Base-by-base conservation (phyloP, 2,329 filamentous ascomycete species). In the Colletotrichum destructivum region DNA sequence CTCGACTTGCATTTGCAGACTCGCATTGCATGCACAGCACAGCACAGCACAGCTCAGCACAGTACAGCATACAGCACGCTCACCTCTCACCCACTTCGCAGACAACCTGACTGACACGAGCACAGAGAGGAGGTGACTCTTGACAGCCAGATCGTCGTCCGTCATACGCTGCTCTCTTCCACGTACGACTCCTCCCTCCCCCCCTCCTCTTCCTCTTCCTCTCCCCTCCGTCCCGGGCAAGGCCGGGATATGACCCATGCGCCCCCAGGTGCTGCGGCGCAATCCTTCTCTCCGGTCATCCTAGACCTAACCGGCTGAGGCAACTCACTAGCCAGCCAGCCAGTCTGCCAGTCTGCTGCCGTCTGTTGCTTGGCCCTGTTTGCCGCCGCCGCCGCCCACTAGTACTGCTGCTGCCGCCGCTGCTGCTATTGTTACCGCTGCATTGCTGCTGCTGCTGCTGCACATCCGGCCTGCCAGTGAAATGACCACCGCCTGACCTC, bases 401-500 rank as follows among this genome's bases (percentile, higher is more conserved):
- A 31, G 6, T 31, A 8, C 31, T 31, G 31, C 31, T 31, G 26
- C 26, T 26, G 26, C 26, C 26, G 26, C 26, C 4, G 26, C 26
- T 26, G 26, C 3, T 26, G 26, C 26, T 26, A 26, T 26, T 26
- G 26, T 26, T 26, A 26, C 26, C 26, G 4, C 31, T 31, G 31
- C 31, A 8, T 8, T 9, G 7, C 31, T 31, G 23, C 55, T 54
- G 57, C 56, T 62, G 57, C 59, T 59, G 56, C 38, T 69, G 65
- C 59, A 69, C 66, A 52, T 54, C 65, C 65, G 46, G 31, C 47
- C n/a, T 52, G 16, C 40, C 38, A 55, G 59, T 72, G 65, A 72
- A 69, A 72, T 72, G 69, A 72, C 69, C 69, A 64, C 65, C 49
- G 60, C 49, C 59, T 72, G 65, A 72, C 52, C 69, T 69, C 69